These are phyloP conservation scores for Ministeria vibrans DNA, from an alignment of 78 protist species.

Conservation along the genomic window DNA sequence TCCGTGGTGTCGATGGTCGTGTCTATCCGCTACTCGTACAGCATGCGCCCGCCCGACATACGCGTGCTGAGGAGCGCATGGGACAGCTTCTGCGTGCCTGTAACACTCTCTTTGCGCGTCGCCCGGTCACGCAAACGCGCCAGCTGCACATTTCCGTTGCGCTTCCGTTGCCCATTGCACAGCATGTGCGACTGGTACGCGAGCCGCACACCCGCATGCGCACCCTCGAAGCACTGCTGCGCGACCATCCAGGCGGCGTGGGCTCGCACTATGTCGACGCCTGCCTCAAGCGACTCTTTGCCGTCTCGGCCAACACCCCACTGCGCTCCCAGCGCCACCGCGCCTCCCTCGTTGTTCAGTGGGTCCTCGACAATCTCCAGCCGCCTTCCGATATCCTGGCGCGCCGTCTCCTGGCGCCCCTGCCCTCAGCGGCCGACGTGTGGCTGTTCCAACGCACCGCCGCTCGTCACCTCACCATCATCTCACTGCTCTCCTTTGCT, in stretches of 20 bases:
- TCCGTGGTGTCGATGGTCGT: slow-evolving; percentile 33
- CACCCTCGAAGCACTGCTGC: not conserved
- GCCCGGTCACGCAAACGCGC: slow-evolving; percentile 21
- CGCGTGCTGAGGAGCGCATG: slow-evolving; percentile 34
- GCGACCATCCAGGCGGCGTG: not conserved
- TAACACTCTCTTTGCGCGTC: slow-evolving; percentile 25
- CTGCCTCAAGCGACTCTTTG: not conserved
- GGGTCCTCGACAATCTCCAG: not conserved
- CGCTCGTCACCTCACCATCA: not conserved
- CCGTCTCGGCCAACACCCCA: not conserved
- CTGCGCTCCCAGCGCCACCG: not conserved
- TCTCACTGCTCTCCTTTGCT: not conserved
- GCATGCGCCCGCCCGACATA: slow-evolving; percentile 4
- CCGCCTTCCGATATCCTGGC: not conserved
- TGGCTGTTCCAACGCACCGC: not conserved
- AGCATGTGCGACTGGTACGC: not conserved
- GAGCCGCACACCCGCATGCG: not conserved
- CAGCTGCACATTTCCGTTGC: not conserved
- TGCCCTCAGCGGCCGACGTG: not conserved
- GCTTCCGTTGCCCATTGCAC: not conserved
- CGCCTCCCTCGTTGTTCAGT: not conserved
- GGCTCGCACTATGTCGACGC: not conserved
- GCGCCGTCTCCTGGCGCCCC: not conserved
- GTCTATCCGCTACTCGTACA: slow-evolving; percentile 32
- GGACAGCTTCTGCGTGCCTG: slow-evolving; percentile 16